Percentiles rank a stretch among this genome's conserved stretches.
Evolutionary conservation across 2,329 filamentous ascomycete genomes (phyloP).

Genomic region (Ascochyta fabae): DNA sequence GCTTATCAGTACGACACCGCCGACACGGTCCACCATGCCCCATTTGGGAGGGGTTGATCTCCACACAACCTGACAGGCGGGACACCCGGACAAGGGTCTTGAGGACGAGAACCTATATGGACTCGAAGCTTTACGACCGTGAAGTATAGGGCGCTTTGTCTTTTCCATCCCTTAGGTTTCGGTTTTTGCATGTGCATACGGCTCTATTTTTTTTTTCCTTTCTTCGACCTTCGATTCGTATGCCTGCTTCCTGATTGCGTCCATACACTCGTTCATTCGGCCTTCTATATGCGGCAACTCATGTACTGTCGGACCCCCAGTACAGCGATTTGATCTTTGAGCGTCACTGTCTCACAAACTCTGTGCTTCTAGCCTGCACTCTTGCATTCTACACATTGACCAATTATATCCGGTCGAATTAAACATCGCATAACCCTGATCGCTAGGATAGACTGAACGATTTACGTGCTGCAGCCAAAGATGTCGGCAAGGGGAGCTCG

Average conservation of each 20-base stretch:
- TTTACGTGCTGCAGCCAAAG: neutral
- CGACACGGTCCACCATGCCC: conserved; percentile 28
- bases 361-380: neutral
- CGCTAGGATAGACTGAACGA: neutral
- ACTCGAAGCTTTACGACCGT: neutral
- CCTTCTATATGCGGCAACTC: neutral
- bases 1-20: conserved; percentile 44
- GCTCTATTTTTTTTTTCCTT: neutral
- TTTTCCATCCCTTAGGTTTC: conserved; percentile 20
- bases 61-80: conserved; percentile 32
- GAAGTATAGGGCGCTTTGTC: conserved; percentile 15
- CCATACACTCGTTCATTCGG: neutral
- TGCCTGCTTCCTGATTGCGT: neutral
- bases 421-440: neutral
- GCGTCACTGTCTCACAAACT: neutral
- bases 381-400: neutral
- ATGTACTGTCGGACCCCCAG: neutral
- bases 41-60: conserved; percentile 31
- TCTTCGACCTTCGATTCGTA: neutral
- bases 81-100: conserved; percentile 35
- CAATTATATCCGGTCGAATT: neutral
- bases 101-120: conserved; percentile 37
- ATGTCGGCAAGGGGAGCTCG: conserved; percentile 52
- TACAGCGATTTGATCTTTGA: neutral
- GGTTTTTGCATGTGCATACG: conserved; percentile 1